These are phyloP conservation scores for Suillus placidus DNA, from an alignment of 768 basidiomycete genomes.

Conservation along the genomic window DNA sequence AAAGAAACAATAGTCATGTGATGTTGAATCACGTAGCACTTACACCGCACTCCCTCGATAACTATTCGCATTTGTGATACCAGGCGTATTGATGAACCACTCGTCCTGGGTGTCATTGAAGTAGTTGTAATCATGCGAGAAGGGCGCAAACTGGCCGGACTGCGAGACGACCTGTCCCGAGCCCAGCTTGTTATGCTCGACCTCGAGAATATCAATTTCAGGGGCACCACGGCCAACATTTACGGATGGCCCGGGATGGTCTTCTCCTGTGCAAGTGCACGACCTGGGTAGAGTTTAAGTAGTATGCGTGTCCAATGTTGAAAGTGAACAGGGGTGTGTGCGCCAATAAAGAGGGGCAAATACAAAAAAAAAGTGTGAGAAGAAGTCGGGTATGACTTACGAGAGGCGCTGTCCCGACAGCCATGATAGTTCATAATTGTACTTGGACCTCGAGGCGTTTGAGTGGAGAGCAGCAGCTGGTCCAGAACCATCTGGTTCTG, in stretches of 20 bases:
- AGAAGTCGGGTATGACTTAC: slow-evolving; percentile 40
- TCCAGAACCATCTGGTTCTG: slow-evolving; percentile 45
- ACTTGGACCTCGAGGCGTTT: slow-evolving; percentile 46
- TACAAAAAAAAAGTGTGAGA: neutral
- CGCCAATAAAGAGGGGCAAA: slow-evolving; percentile 10
- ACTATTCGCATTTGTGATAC: slow-evolving; percentile 37
- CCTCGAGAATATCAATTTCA: slow-evolving; percentile 85
- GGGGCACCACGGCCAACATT: slow-evolving; percentile 69
- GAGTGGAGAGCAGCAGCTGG: slow-evolving; percentile 66
- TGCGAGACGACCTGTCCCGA: slow-evolving; percentile 69
- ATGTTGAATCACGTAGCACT: slow-evolving; percentile 14
- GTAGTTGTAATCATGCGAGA: slow-evolving; percentile 47
- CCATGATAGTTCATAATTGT: slow-evolving; percentile 69
- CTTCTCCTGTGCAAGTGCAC: slow-evolving; percentile 74
- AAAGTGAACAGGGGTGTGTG: neutral
- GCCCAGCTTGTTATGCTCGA: slow-evolving; percentile 59
- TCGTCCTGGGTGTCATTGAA: slow-evolving; percentile 36
- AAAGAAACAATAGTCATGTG: neutral
- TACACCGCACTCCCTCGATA: slow-evolving; percentile 56
- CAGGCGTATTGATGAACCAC: slow-evolving; percentile 39
- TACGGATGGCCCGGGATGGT: slow-evolving; percentile 73
- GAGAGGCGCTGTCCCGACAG: slow-evolving; percentile 77
- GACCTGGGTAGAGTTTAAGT: slow-evolving; percentile 42
- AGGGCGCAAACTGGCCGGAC: slow-evolving; percentile 72
- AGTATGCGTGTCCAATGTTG: neutral